Conservation (phyloP, 2,329 filamentous ascomycete genomes). For the Didymella pomorum region DNA sequence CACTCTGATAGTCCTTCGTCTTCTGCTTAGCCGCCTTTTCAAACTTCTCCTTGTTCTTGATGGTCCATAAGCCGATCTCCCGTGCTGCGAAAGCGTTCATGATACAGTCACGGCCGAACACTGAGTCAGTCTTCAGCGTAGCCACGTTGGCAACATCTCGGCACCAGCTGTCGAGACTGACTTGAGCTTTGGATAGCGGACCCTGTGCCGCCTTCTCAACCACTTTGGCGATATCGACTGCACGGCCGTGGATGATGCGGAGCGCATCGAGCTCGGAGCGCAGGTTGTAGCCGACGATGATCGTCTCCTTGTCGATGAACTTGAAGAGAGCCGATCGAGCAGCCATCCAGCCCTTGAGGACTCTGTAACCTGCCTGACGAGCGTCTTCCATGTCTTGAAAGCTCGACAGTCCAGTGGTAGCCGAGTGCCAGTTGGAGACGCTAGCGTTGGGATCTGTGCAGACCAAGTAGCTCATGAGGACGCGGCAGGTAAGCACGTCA, state of each 20-base stretch:
- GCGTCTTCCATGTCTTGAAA: slow-evolving; percentile 38
- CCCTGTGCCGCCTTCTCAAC: slow-evolving; percentile 46
- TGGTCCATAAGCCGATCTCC: slow-evolving; percentile 58
- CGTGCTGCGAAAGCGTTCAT: slow-evolving; percentile 61
- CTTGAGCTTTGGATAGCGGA: slow-evolving; percentile 40
- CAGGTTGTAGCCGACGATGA: slow-evolving; percentile 47
- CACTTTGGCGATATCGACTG: slow-evolving; percentile 43
- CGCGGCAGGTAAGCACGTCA: slow-evolving; percentile 41
- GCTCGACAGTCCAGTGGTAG: slow-evolving; percentile 35
- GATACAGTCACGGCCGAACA: slow-evolving; percentile 57
- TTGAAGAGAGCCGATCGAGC: slow-evolving; percentile 41
- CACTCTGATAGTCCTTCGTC: slow-evolving; percentile 36
- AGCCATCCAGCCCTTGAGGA: slow-evolving; percentile 46
- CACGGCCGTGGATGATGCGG: slow-evolving; percentile 47
- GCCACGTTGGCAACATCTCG: slow-evolving; percentile 28
- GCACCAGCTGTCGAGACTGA: slow-evolving; percentile 43
- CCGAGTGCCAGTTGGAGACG: slow-evolving; percentile 39
- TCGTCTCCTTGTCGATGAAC: slow-evolving; percentile 44
- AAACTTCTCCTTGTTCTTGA: slow-evolving; percentile 52
- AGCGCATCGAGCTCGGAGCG: slow-evolving; percentile 45
- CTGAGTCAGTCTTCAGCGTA: slow-evolving; percentile 24
- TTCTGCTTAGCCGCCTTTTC: slow-evolving; percentile 47
- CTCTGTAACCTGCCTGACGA: slow-evolving; percentile 39
- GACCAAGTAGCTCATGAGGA: slow-evolving; percentile 45
- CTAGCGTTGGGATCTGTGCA: slow-evolving; percentile 33